These are phyloP conservation scores for Laetiporus sulphureus DNA, from an alignment of 1,284 basidiomycete species.

Conservation along the genomic window DNA sequence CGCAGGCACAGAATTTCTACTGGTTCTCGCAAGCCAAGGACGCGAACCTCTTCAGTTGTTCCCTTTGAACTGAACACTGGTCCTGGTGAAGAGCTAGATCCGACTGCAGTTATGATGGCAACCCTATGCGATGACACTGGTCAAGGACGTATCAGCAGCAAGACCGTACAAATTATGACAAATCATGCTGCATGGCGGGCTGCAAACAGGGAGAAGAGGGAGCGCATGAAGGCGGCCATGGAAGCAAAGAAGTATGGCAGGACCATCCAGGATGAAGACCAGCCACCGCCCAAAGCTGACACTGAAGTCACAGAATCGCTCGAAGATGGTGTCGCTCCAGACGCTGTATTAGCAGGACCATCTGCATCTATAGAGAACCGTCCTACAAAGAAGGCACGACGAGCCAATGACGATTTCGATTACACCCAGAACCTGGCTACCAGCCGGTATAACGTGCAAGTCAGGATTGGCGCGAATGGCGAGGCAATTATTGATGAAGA, in stretches of 20 bases:
- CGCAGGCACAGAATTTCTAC: constrained; percentile 3
- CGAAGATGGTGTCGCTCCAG: constrained; percentile 7
- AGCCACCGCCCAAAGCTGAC: constrained; percentile 9
- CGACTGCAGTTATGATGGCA: constrained; percentile 73
- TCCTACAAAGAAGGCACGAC: constrained; percentile 9
- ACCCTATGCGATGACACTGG: constrained; percentile 67
- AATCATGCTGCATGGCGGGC: constrained; percentile 67
- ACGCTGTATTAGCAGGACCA: constrained; percentile 2
- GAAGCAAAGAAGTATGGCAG: constrained; percentile 70
- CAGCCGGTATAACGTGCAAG: constrained; percentile 72
- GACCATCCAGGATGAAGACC: constrained; percentile 40
- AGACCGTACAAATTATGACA: constrained; percentile 56
- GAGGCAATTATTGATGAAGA: constrained; percentile 79
- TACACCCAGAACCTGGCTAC: constrained; percentile 56
- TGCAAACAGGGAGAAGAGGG: constrained; percentile 55
- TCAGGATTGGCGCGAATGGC: constrained; percentile 76
- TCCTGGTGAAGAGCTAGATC: constrained; percentile 71
- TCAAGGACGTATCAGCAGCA: constrained; percentile 67
- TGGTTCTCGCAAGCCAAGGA: constrained; percentile 10
- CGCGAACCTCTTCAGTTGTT: constrained; percentile 39
- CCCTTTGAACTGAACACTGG: constrained; percentile 50
- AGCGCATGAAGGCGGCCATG: constrained; percentile 51
- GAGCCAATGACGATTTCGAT: constrained; percentile 48
- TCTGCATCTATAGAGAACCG: neutral
- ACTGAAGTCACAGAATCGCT: neutral